Evolutionary conservation across 306 rosid genomes (phyloP).

Genomic region (Cicer arietinum): DNA sequence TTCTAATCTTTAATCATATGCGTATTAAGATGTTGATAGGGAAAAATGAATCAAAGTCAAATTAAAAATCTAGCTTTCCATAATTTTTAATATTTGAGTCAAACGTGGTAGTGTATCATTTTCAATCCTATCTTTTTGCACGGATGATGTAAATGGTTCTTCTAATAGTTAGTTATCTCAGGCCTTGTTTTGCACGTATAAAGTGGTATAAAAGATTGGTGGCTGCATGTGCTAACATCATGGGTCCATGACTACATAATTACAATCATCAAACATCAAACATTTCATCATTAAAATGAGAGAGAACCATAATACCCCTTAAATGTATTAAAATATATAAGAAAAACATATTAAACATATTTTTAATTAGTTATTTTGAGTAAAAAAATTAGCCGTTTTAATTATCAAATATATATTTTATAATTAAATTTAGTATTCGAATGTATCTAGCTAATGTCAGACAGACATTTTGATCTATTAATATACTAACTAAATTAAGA

Average conservation of each 20-base stretch:
- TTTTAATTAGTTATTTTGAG: too few species aligned
- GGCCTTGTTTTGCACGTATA: constrained; percentile 1
- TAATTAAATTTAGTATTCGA: too few species aligned
- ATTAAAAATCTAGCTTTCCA: background rate
- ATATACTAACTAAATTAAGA: too few species aligned
- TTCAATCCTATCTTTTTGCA: background rate
- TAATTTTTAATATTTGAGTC: background rate
- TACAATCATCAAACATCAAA: too few species aligned
- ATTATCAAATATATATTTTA: too few species aligned
- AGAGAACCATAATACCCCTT: too few species aligned
- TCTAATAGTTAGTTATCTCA: constrained; percentile 22
- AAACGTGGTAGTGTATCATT: constrained; percentile 17
- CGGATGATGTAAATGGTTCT: constrained; percentile 11
- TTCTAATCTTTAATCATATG: background rate
- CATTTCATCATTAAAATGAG: too few species aligned
- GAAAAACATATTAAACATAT: too few species aligned
- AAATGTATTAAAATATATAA: too few species aligned
- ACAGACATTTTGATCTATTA: too few species aligned
- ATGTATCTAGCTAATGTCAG: too few species aligned
- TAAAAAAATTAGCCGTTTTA: too few species aligned
- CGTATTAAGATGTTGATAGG: background rate
- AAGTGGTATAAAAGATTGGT: background rate
- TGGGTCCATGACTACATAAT: constrained; percentile 28
- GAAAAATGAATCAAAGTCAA: background rate
- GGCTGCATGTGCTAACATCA: background rate